Percentiles rank a stretch among this genome's conserved stretches.
phyloP scores from a whole-genome alignment of 2,329 filamentous ascomycete genomes.

The Sporothrix protearum region DNA sequence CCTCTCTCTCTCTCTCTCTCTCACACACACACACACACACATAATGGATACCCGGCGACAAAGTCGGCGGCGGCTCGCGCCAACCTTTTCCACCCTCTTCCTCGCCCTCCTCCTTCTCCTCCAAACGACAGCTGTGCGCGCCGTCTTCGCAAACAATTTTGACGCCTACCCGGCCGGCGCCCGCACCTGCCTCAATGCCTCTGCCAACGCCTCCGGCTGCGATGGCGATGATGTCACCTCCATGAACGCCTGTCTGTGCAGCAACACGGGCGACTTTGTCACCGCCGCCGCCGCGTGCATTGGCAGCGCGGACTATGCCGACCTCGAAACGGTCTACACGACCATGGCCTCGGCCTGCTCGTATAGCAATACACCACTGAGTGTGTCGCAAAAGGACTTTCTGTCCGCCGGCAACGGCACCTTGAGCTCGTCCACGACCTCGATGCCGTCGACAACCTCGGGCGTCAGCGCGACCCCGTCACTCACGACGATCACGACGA shows the following conservation, averaged over 20 bases:
- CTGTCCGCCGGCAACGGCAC: constrained; percentile 34
- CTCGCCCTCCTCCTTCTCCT: background rate
- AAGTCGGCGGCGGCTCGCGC: background rate
- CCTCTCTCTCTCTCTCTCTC: background rate
- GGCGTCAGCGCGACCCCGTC: constrained; percentile 19
- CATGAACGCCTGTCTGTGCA: constrained; percentile 51
- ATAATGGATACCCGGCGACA: constrained; percentile 14
- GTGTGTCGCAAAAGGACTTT: constrained; percentile 43
- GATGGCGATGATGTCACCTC: constrained; percentile 38
- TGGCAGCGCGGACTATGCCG: constrained; percentile 36
- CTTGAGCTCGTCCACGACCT: constrained; percentile 14
- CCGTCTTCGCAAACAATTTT: constrained; percentile 40
- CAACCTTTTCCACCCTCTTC: background rate
- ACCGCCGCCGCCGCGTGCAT: constrained; percentile 47
- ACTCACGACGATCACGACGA: constrained; percentile 24
- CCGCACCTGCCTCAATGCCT: constrained; percentile 43
- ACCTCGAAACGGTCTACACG: constrained; percentile 44
- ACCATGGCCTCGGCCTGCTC: constrained; percentile 45
- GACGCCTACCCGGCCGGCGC: constrained; percentile 42
- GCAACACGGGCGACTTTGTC: constrained; percentile 49
- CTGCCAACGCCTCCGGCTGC: constrained; percentile 43
- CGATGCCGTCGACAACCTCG: constrained; percentile 9
- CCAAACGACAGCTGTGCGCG: background rate
- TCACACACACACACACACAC: background rate
- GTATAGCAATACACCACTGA: constrained; percentile 44